phyloP scores from a whole-genome alignment of 441 rosid species.

The Gossypium schwendimanii region DNA sequence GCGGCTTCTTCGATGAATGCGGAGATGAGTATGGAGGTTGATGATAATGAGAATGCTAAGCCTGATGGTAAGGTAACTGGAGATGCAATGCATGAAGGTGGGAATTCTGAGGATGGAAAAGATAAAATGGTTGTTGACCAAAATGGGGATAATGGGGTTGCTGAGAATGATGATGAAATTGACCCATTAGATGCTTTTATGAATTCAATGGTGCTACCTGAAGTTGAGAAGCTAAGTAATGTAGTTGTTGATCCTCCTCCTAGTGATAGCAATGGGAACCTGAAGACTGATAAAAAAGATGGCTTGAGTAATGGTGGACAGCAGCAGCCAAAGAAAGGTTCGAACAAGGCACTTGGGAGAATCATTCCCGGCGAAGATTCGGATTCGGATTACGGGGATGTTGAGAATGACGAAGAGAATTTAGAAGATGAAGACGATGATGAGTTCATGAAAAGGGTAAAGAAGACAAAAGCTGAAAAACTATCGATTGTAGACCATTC shows the following conservation, averaged over 20 bases:
- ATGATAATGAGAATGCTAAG: slow-evolving; percentile 33
- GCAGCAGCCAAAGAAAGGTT: slow-evolving; percentile 29
- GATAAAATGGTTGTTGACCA: slow-evolving; percentile 28
- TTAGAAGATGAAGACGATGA: slow-evolving; percentile 83
- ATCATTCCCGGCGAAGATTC: slow-evolving; percentile 90
- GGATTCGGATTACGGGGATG: slow-evolving; percentile 66
- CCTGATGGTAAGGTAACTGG: slow-evolving; percentile 34
- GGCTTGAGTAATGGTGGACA: slow-evolving; percentile 29
- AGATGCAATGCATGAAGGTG: slow-evolving; percentile 39
- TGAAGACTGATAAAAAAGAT: slow-evolving; percentile 30
- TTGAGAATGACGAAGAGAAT: slow-evolving; percentile 50
- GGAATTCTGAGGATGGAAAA: slow-evolving; percentile 29
- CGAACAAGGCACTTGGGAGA: slow-evolving; percentile 63
- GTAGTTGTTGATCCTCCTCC: slow-evolving; percentile 21
- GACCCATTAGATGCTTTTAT: slow-evolving; percentile 88
- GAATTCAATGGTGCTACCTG: slow-evolving; percentile 74
- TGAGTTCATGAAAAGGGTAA: slow-evolving; percentile 95
- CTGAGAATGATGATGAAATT: slow-evolving; percentile 69
- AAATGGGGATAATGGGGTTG: slow-evolving; percentile 29
- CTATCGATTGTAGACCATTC: slow-evolving; percentile 82
- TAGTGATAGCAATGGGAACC: slow-evolving; percentile 22
- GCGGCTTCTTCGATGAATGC: slow-evolving; percentile 28
- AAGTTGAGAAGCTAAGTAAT: slow-evolving; percentile 70
- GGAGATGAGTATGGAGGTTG: slow-evolving; percentile 48
- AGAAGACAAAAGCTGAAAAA: slow-evolving; percentile 92